Evolutionary conservation across 352 stramenopile genomes (phyloP).

Genomic region (Pythium folliculosum): DNA sequence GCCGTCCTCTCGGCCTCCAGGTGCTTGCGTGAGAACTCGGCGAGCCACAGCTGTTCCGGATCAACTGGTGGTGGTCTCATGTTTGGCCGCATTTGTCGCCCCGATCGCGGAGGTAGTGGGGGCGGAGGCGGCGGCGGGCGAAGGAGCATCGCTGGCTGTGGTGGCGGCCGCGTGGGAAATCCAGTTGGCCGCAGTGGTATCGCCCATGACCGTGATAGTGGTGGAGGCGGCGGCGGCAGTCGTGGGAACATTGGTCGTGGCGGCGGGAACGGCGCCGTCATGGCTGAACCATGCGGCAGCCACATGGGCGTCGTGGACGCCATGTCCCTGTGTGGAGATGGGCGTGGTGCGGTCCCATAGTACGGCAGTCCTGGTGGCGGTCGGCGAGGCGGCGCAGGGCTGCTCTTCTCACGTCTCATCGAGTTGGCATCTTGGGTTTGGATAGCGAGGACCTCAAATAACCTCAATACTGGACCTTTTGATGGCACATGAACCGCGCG

Average conservation of each 20-base stretch:
- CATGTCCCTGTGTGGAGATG: neutral
- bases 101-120: neutral
- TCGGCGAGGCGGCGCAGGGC: constrained; percentile 1
- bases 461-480: constrained; percentile 11
- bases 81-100: neutral
- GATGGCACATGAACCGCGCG: neutral
- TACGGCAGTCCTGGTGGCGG: neutral
- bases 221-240: constrained; percentile 1
- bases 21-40: constrained; percentile 8
- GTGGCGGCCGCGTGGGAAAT: constrained; percentile 3
- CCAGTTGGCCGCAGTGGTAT: neutral
- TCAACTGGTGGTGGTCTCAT: neutral
- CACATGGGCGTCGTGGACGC: neutral
- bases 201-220: neutral
- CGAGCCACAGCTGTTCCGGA: constrained; percentile 12
- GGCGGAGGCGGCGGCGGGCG: neutral
- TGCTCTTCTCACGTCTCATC: neutral
- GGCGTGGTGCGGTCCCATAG: neutral
- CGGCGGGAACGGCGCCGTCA: neutral
- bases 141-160: neutral
- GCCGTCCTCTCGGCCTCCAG: neutral
- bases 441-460: neutral
- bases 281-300: neutral
- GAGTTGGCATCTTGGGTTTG: neutral
- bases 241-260: constrained; percentile 2